A percentile compares a stretch with the other conserved stretches of the same genome.
Evolutionary conservation across 768 basidiomycete species (phyloP).

Genomic region (Boletus coccyginus): DNA sequence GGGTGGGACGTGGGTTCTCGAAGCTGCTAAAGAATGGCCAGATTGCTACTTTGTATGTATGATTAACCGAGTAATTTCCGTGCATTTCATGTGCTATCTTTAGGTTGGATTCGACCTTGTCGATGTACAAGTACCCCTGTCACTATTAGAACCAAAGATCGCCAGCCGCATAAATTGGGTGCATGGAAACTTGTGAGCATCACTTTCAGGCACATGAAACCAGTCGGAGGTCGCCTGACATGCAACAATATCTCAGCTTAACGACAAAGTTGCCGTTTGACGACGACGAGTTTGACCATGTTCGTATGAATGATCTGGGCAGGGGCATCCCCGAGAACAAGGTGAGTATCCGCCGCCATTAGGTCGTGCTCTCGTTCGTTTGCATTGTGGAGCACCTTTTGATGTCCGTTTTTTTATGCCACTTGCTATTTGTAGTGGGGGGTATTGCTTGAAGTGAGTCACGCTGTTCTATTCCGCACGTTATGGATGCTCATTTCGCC

Average conservation of each 20-base stretch:
- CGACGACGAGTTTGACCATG: conserved; percentile 79
- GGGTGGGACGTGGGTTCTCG: conserved; percentile 70
- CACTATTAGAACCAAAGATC: conserved; percentile 47
- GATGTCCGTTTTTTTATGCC: neutral
- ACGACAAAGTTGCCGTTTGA: conserved; percentile 78
- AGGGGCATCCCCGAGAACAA: conserved; percentile 75
- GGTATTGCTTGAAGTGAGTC: conserved; percentile 56
- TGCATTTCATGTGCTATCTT: conserved; percentile 4
- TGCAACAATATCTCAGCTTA: conserved; percentile 40
- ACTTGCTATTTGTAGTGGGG: conserved; percentile 51
- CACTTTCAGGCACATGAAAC: neutral
- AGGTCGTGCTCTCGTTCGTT: neutral
- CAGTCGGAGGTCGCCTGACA: conserved; percentile 1
- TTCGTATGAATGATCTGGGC: conserved; percentile 67
- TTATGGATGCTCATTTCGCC: conserved; percentile 5
- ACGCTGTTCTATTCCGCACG: neutral
- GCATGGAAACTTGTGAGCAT: conserved; percentile 73
- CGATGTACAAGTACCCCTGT: conserved; percentile 63
- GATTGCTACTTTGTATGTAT: conserved; percentile 58
- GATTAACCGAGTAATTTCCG: neutral
- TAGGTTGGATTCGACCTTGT: conserved; percentile 81
- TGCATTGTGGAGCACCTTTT: neutral
- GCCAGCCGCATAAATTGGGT: conserved; percentile 65
- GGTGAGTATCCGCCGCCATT: conserved; percentile 30
- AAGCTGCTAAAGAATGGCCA: conserved; percentile 71